Conservation (phyloP, 139 green algal genomes). For the Chlamydomonas schloesseri region DNA sequence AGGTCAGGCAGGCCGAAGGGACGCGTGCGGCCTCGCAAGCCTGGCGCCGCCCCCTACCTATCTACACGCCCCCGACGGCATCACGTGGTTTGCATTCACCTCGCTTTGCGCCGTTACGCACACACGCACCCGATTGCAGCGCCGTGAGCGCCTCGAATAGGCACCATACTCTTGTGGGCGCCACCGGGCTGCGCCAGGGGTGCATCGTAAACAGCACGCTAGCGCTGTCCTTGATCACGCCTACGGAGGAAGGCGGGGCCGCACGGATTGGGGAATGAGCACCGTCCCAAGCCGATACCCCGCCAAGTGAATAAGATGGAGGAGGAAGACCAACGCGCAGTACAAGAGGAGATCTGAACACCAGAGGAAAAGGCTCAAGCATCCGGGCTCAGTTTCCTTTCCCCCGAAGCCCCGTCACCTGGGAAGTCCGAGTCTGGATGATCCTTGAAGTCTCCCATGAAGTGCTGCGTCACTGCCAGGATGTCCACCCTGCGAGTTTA, state of each 20-base stretch:
- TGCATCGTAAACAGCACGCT: constrained; percentile 35
- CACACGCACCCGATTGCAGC: neutral
- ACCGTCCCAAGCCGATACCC: too few relatives aligned
- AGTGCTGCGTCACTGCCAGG: constrained; percentile 1
- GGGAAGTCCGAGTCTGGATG: neutral
- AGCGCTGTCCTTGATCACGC: neutral
- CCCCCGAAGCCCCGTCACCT: too few relatives aligned
- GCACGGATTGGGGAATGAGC: too few relatives aligned
- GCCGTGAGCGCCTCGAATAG: constrained; percentile 1
- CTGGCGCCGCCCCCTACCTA: too few relatives aligned
- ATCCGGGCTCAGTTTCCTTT: too few relatives aligned
- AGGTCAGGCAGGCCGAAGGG: neutral
- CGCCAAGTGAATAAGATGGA: too few relatives aligned
- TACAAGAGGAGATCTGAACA: too few relatives aligned
- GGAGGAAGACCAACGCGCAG: too few relatives aligned
- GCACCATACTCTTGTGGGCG: constrained; percentile 32
- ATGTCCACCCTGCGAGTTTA: neutral
- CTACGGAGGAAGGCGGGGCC: neutral
- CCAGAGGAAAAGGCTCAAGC: too few relatives aligned
- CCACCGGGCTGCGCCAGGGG: constrained; percentile 13
- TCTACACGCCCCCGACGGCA: too few relatives aligned
- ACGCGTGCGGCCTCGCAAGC: too few relatives aligned
- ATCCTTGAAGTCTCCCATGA: neutral
- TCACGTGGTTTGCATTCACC: neutral
- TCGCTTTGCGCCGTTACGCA: neutral